Conservation (phyloP, 768 basidiomycete genomes). For the Mycena belliarum region DNA sequence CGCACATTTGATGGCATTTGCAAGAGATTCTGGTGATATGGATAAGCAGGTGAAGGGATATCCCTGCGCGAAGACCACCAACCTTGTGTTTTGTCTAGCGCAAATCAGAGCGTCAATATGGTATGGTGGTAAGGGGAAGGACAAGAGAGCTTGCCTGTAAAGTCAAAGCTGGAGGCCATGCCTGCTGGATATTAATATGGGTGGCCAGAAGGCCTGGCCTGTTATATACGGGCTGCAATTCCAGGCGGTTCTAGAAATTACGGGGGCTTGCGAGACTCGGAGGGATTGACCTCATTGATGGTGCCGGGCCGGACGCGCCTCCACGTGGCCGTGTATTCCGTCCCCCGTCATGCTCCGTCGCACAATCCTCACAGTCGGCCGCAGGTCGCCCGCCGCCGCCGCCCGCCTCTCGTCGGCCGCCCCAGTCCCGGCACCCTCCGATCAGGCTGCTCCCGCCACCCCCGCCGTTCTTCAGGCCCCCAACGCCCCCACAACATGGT, state of each 20-base stretch:
- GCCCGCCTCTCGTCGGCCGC: constrained; percentile 16
- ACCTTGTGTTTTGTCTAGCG: background rate
- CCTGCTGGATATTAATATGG: background rate
- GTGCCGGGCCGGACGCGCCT: too few species aligned
- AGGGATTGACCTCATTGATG: background rate
- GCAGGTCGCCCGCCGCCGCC: constrained; percentile 4
- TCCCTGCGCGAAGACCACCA: background rate
- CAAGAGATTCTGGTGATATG: constrained; percentile 69
- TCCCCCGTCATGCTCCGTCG: background rate
- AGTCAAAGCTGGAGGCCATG: constrained; percentile 67
- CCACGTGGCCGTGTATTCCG: background rate
- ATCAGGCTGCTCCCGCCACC: constrained; percentile 27
- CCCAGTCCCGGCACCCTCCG: constrained; percentile 7
- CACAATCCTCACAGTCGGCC: constrained; percentile 6
- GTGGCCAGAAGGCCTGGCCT: background rate
- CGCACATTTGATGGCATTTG: constrained; percentile 67
- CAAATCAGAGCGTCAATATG: background rate
- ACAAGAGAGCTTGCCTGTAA: constrained; percentile 51
- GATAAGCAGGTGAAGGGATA: constrained; percentile 28
- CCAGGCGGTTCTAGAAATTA: background rate
- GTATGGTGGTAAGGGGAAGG: background rate
- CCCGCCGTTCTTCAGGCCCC: constrained; percentile 69
- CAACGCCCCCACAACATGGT: constrained; percentile 84
- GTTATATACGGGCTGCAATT: background rate
- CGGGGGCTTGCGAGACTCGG: background rate